Evolutionary conservation across 2,329 filamentous ascomycete species (phyloP).

Genomic region (Cryphonectria naterciae): DNA sequence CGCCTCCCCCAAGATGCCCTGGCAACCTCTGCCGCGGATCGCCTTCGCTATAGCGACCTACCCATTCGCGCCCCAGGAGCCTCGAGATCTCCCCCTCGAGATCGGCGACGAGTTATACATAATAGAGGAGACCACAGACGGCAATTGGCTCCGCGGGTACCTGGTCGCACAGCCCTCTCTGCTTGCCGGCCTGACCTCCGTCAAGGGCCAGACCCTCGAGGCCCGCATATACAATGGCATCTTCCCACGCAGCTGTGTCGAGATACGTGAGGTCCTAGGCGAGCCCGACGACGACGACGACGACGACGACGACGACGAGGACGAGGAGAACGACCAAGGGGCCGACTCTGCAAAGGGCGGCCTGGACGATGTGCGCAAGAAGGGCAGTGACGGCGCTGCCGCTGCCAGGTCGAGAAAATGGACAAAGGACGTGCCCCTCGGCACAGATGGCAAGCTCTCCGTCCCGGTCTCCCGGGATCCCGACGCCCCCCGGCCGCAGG

Average conservation of each 20-base stretch:
- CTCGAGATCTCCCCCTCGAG: conserved; percentile 92
- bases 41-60: conserved; percentile 97
- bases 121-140: conserved; percentile 92
- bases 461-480: conserved; percentile 63
- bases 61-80: conserved; percentile 84
- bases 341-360: conserved; percentile 61
- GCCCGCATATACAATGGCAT: conserved; percentile 98
- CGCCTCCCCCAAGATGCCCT: conserved; percentile 71
- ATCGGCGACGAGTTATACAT: conserved; percentile 99
- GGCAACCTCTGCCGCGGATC: conserved; percentile 94
- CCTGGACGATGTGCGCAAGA: conserved; percentile 45
- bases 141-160: conserved; percentile 93
- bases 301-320: conserved; percentile 41
- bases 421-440: conserved; percentile 43
- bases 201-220: conserved; percentile 90
- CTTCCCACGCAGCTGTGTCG: conserved; percentile 92
- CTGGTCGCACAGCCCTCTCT: conserved; percentile 92
- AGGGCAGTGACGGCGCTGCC: conserved; percentile 36
- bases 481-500: conserved; percentile 75
- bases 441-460: conserved; percentile 48
- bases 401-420: conserved; percentile 31
- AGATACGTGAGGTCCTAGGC: conserved; percentile 89
- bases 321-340: conserved; percentile 40
- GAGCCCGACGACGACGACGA: conserved; percentile 64
- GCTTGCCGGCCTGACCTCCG: conserved; percentile 86